Evolutionary conservation across 192 early-diverging fungal genomes (phyloP), one percentile per base, ranked within the genome.

Genomic region (Gamsiella multidivaricata): DNA sequence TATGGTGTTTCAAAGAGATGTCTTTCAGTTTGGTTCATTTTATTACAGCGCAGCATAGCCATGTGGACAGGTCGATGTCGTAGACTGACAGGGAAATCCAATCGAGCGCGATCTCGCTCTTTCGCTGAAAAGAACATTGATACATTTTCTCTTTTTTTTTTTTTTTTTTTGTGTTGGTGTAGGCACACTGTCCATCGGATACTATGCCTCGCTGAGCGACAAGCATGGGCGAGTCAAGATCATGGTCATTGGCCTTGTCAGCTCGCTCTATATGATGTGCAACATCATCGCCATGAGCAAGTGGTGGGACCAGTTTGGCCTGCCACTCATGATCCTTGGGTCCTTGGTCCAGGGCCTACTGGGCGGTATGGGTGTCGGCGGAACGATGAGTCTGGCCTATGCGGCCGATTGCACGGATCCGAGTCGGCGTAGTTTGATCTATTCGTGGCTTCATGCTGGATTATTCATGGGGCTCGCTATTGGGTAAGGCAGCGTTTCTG

Each of bases 291-390:
- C 18, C 8, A 63, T 64, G 74, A 49, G 65, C 18, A 47, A 32
- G 6, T 78, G 46, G 51, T 78, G 74, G 74, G 74, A 78, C 33
- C 46, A 78, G 22, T 28, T 78, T 10, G 74, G 74, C 6, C 22
- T 78, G 20, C 53, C 59, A 8, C 15, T 78, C 33, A 28, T 78
- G 47, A 46, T 55, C 3, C 18, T 59, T 7, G 52, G 34, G 3
- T 18, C 31, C 1, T 12, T 52, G 1, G 23, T 78, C 17, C 25
- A 29, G n/a, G 66, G 66, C 9, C 10, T 69, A 9, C 29, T 69
- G 6, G 74, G 74, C 10, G 74, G 74, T 1, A 43, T 68, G 0
- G 55, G 54, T 23, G 3, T 62, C 12, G 51, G 49, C 28, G 26
- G 43, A 12, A 58, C 74, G 22, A 53, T 78, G 74, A 23, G 52